Base-by-base conservation (phyloP, 371 early-diverging fungal species). In the Mucor mucedo region DNA sequence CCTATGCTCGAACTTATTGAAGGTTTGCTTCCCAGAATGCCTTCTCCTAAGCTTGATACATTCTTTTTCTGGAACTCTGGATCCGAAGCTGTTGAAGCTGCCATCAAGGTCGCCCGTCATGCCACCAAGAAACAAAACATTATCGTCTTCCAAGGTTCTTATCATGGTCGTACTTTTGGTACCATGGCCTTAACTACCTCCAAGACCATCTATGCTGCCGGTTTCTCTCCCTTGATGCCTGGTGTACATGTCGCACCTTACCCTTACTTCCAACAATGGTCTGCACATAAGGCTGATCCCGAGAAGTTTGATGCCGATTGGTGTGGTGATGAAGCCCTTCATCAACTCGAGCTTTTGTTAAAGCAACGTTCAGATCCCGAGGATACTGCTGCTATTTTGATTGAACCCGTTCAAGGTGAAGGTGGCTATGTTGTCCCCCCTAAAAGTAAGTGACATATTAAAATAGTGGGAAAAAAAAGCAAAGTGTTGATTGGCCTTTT, bases 331-430 rank as follows among this genome's bases (percentile, higher is more conserved):
- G 79, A 83, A 53, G 71, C 81, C 8, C 68, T 84, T 57, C 64
- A 69, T 44, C 84, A 84, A 57, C 56, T 84, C 3, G 81, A 84
- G 54, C 55, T 78, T 32, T 60, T 82, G 21, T 69, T 84, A 30
- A 80, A 80, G 64, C 82, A 82, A 68, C 78, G 81, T 40, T 70
- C 75, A 47, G 76, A 77, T 55, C 78, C 79, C 39, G 56, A 72
- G 50, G 79, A 79, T 58, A 70, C 92, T n/a, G 93, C 91, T 5
- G 93, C 93, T 1, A 70, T 92, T 58, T 78, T 93, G 39, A 83
- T 93, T 32, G 94, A 93, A 65, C 91, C 94, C 2, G 82, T 93
- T 33, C 90, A 90, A 72, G 90, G 93, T 63, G 94, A 93, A 70
- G 94, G 94, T 63, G 94, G 94, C n/a, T 90, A 92, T 62, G 85